phyloP scores from a whole-genome alignment of 164 flowering plant genomes.

The Umbilicus rupestris region DNA sequence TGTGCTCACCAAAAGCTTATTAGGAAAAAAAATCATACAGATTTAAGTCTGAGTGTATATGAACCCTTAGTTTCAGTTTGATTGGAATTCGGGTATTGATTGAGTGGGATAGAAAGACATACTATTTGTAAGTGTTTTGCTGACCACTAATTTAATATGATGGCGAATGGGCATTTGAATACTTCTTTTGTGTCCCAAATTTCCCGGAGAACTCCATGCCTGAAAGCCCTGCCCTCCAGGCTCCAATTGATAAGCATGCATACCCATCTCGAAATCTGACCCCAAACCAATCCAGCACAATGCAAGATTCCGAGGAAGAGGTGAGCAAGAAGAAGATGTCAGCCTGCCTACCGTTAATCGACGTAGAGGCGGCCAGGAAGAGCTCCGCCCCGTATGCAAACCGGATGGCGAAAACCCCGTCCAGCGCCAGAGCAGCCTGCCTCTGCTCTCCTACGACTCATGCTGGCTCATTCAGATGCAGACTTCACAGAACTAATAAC shows the following conservation, averaged over 20 bases:
- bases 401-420: too few species aligned
- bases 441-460: slow-evolving; percentile 12
- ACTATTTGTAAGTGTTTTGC: background rate
- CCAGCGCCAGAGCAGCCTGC: background rate
- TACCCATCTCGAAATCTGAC: background rate
- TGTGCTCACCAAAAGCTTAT: slow-evolving; percentile 25
- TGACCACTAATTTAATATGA: background rate
- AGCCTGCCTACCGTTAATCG: background rate
- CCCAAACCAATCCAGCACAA: background rate
- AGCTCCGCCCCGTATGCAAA: background rate
- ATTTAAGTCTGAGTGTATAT: too few species aligned
- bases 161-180: background rate
- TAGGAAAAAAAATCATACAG: background rate
- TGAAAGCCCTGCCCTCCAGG: too few species aligned
- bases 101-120: too few species aligned
- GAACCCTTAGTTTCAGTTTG: too few species aligned
- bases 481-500: background rate
- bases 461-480: slow-evolving; percentile 10
- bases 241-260: background rate
- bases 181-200: background rate
- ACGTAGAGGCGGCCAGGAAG: background rate
- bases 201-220: background rate
- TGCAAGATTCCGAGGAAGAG: background rate
- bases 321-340: background rate
- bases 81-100: too few species aligned